Base-by-base conservation (phyloP, 78 protist species). In the Cavenderia fasciculata region DNA sequence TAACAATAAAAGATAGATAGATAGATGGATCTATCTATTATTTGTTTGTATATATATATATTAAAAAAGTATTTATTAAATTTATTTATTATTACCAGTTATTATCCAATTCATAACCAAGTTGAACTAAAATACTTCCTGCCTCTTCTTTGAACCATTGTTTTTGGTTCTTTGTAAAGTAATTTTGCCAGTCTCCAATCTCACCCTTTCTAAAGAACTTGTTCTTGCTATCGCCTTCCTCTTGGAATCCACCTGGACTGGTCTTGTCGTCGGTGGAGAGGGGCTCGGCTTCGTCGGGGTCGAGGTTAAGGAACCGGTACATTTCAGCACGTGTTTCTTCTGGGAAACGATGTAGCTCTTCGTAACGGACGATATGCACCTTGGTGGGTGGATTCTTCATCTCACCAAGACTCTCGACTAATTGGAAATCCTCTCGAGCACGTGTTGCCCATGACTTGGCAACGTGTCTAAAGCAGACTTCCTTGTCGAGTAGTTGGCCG, bases 201-300 rank as follows among this genome's bases (percentile, higher is more conserved):
- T 82, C 90, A 68, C 90, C 90, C 49, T 82, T 82, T 65, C 90
- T 65, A 68, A 82, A 82, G 65, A 82, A 82, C 57, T 82, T 82
- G 33, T 68, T 68, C 33, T 65, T 82, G 38, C 52, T 68, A 27
- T 54, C 71, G 5, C 52, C 56, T 21, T 56, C 59, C 41, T 65
- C 78, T 19, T 68, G 23, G 61, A 82, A 82, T 1, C 90, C 90
- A 57, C 90, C 90, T 0, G 90, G 78, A 18, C 25, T 19, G 2
- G 90, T 82, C 36, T 82, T 82, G 33, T 43, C 90, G 1, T 82
- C 61, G 18, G 49, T 18, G 0, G 90, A 69, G 7, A 82, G 33
- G 8, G n/a, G 51, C n/a, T 82, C 70, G 1, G 90, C 90, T 44
- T 82, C 90, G 0, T 7, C 19, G 4, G n/a, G 23, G 33, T 82